Conservation (phyloP, 129 eudicot species). For the Lactuca saligna region DNA sequence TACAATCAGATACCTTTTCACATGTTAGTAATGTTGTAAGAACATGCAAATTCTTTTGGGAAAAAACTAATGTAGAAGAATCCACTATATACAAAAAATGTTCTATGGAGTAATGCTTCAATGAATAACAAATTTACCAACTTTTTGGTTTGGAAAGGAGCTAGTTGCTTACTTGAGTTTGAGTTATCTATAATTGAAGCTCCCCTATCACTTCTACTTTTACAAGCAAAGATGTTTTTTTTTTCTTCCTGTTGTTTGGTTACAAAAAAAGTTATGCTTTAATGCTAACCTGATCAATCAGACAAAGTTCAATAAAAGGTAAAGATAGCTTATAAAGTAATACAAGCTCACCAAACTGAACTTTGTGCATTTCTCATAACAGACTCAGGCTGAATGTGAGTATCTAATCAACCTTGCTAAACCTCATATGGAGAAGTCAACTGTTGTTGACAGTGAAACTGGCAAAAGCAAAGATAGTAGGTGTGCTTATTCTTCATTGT, state of each 20-base stretch:
- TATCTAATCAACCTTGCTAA: conserved; percentile 81
- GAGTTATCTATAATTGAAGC: not conserved
- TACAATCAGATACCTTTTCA: not conserved
- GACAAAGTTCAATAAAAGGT: not conserved
- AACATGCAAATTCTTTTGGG: not conserved
- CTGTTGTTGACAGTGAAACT: conserved; percentile 85
- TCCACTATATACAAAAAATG: too few species aligned
- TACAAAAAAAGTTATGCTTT: conserved; percentile 1
- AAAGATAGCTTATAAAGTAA: not conserved
- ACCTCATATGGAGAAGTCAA: conserved; percentile 95
- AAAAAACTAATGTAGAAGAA: too few species aligned
- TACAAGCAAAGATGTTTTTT: not conserved
- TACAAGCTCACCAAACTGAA: conserved; percentile 23
- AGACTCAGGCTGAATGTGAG: conserved; percentile 90
- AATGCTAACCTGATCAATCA: not conserved
- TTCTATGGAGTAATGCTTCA: too few species aligned
- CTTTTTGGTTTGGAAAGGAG: not conserved
- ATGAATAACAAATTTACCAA: not conserved
- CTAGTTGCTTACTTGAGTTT: not conserved
- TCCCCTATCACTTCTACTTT: not conserved
- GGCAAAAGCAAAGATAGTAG: conserved; percentile 95
- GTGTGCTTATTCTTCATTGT: conserved; percentile 52
- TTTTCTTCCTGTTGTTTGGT: not conserved
- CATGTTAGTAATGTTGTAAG: not conserved
- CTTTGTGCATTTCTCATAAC: conserved; percentile 27